Conservation (phyloP, 1,284 basidiomycete genomes). For the Leccinum fuscescens region DNA sequence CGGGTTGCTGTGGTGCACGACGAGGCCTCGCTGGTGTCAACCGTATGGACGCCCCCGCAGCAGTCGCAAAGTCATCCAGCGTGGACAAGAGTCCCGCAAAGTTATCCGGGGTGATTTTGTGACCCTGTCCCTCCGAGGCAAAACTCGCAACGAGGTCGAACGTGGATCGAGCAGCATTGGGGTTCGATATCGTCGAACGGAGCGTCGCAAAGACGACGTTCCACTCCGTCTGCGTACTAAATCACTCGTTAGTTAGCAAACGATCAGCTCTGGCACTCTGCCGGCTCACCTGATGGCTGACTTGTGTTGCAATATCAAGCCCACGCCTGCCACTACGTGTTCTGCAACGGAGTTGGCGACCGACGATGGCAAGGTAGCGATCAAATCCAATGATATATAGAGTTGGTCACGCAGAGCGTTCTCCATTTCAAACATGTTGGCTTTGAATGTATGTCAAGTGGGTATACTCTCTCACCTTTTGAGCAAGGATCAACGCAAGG, state of each 20-base stretch:
- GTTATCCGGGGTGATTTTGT: constrained; percentile 74
- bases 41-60: constrained; percentile 63
- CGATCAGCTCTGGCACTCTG: background rate
- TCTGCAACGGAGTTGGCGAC: constrained; percentile 87
- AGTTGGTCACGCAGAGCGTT: constrained; percentile 84
- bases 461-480: constrained; percentile 51
- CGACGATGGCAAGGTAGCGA: constrained; percentile 75
- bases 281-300: constrained; percentile 62
- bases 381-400: constrained; percentile 88
- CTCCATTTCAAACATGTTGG: constrained; percentile 36
- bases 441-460: constrained; percentile 3
- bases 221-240: constrained; percentile 92
- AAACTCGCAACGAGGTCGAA: constrained; percentile 75
- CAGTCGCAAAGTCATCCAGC: constrained; percentile 84
- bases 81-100: constrained; percentile 78
- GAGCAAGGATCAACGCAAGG: constrained; percentile 76
- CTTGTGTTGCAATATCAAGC: constrained; percentile 75
- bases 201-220: constrained; percentile 90
- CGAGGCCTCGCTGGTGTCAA: constrained; percentile 51
- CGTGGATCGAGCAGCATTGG: constrained; percentile 84
- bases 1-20: constrained; percentile 49
- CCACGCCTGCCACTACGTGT: constrained; percentile 85
- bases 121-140: constrained; percentile 54
- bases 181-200: constrained; percentile 80
- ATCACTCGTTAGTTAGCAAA: constrained; percentile 5